phyloP scores from a whole-genome alignment of 371 early-diverging fungal genomes.

The Mucor ambiguus region DNA sequence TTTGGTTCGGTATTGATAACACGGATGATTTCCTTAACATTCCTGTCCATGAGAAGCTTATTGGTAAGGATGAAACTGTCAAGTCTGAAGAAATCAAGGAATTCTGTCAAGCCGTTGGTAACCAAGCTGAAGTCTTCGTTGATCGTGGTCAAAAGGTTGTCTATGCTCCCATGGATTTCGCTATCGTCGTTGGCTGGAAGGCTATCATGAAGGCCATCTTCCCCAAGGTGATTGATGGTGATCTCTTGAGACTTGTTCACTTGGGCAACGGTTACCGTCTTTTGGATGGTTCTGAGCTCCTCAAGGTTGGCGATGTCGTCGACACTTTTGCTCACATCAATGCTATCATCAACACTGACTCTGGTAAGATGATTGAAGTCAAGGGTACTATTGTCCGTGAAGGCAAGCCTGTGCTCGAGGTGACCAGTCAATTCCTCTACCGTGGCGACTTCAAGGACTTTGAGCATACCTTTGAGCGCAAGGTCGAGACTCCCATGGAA shows the following conservation, averaged over 20 bases:
- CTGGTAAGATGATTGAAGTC: conserved; percentile 92
- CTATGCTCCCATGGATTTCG: conserved; percentile 92
- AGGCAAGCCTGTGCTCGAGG: conserved; percentile 72
- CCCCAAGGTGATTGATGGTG: conserved; percentile 94
- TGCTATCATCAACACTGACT: conserved; percentile 81
- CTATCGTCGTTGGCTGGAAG: conserved; percentile 94
- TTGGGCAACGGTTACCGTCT: conserved; percentile 93
- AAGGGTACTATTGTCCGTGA: conserved; percentile 74
- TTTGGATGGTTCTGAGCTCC: conserved; percentile 76
- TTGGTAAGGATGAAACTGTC: conserved; percentile 67
- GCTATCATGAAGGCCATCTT: conserved; percentile 92
- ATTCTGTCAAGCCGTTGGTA: conserved; percentile 90
- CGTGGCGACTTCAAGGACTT: conserved; percentile 87
- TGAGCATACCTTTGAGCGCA: conserved; percentile 83
- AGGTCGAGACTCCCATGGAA: conserved; percentile 82
- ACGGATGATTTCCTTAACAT: conserved; percentile 56
- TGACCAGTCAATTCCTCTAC: conserved; percentile 88
- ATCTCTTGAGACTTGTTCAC: conserved; percentile 91
- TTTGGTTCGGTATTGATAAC: conserved; percentile 78
- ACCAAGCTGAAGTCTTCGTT: conserved; percentile 88
- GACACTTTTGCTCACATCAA: conserved; percentile 78
- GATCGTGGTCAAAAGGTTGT: conserved; percentile 66
- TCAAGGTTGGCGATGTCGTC: conserved; percentile 85
- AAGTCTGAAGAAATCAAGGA: conserved; percentile 69
- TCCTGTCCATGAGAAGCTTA: conserved; percentile 63